phyloP scores from a whole-genome alignment of 2,329 filamentous ascomycete species.

The Trichothecium sympodiale region DNA sequence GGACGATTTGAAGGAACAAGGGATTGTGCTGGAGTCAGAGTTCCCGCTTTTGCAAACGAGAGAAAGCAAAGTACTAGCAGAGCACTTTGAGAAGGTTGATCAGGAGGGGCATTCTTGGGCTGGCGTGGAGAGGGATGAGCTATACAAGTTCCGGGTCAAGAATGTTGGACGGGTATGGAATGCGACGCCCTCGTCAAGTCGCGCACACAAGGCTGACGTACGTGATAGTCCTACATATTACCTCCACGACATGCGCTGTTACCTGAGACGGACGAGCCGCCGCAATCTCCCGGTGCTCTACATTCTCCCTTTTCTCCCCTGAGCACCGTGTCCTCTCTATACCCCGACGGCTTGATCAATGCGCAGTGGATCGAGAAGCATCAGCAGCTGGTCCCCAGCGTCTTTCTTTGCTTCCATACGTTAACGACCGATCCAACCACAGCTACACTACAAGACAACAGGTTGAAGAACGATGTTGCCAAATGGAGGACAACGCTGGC shows the following conservation, averaged over 20 bases:
- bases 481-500: conserved; percentile 57
- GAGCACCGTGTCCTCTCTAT: conserved; percentile 70
- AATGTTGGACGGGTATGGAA: conserved; percentile 67
- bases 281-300: conserved; percentile 43
- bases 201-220: conserved; percentile 14
- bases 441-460: conserved; percentile 72
- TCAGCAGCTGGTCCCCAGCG: conserved; percentile 69
- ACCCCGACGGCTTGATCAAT: conserved; percentile 81
- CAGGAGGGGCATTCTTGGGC: conserved; percentile 57
- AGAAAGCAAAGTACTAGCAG: conserved; percentile 53
- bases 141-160: conserved; percentile 56
- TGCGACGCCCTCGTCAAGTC: conserved; percentile 2
- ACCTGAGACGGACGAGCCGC: conserved; percentile 37
- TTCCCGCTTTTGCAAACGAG: conserved; percentile 54
- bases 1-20: conserved; percentile 44
- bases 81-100: conserved; percentile 56
- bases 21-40: conserved; percentile 57
- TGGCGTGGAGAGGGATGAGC: conserved; percentile 37
- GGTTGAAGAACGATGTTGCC: conserved; percentile 79
- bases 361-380: conserved; percentile 81
- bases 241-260: conserved; percentile 46
- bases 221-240: conserved; percentile 38
- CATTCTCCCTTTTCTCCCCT: conserved; percentile 90
- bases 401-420: conserved; percentile 71
- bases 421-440: conserved; percentile 63